phyloP scores from a whole-genome alignment of 805 yeast genomes.

The Tetrapisispora phaffii region DNA sequence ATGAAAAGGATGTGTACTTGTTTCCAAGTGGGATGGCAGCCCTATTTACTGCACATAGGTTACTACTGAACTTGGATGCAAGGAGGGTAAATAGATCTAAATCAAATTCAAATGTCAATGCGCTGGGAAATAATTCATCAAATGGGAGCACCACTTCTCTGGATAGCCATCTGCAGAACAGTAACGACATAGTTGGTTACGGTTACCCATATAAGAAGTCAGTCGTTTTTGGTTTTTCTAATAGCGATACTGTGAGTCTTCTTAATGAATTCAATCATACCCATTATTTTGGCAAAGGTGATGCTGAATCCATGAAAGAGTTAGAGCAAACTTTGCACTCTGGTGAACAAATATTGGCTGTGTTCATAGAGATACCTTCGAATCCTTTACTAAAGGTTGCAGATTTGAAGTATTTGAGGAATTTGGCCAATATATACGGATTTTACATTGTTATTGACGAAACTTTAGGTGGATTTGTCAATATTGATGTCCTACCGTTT shows the following conservation, averaged over 20 bases:
- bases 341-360: slow-evolving; percentile 61
- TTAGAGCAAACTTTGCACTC: slow-evolving; percentile 51
- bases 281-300: slow-evolving; percentile 77
- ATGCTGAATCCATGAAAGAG: slow-evolving; percentile 49
- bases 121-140: slow-evolving; percentile 5
- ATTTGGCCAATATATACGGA: slow-evolving; percentile 55
- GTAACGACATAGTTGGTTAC: slow-evolving; percentile 14
- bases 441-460: slow-evolving; percentile 87
- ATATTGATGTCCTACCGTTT: slow-evolving; percentile 68
- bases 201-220: slow-evolving; percentile 42
- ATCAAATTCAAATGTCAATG: slow-evolving; percentile 5
- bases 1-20: slow-evolving; percentile 64
- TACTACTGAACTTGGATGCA: slow-evolving; percentile 32
- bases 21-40: slow-evolving; percentile 92
- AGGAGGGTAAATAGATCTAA: slow-evolving; percentile 27
- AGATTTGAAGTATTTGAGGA: slow-evolving; percentile 52
- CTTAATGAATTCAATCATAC: slow-evolving; percentile 88
- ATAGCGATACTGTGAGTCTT: slow-evolving; percentile 83
- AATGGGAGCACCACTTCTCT: not conserved
- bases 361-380: slow-evolving; percentile 90
- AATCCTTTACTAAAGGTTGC: slow-evolving; percentile 89
- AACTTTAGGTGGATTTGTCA: slow-evolving; percentile 84
- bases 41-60: slow-evolving; percentile 70
- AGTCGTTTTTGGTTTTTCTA: slow-evolving; percentile 93
- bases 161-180: slow-evolving; percentile 1